A percentile compares a stretch with the other conserved stretches of the same genome.
phyloP scores from a whole-genome alignment of 805 yeast genomes.

The Ogataea nakhonphanomensis region DNA sequence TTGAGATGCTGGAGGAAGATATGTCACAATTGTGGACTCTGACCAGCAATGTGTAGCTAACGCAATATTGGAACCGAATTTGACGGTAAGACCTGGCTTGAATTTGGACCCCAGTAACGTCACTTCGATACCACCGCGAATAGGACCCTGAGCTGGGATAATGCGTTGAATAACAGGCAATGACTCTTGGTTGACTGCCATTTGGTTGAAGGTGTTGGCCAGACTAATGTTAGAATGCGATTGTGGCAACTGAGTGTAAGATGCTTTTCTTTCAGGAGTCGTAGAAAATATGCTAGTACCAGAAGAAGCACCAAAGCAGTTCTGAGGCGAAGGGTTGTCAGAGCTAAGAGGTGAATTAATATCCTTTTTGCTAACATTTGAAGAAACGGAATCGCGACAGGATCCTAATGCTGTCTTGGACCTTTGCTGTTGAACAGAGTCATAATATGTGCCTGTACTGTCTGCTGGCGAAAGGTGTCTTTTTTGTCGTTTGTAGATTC shows the following conservation, averaged over 20 bases:
- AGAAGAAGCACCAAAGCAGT: conserved; percentile 28
- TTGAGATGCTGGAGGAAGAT: conserved; percentile 83
- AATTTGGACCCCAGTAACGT: conserved; percentile 87
- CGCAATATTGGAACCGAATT: conserved; percentile 79
- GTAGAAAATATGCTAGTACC: conserved; percentile 31
- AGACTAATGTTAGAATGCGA: conserved; percentile 2
- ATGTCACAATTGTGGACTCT: conserved; percentile 87
- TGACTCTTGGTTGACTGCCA: conserved; percentile 4
- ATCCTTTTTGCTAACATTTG: conserved; percentile 25
- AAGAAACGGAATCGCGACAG: conserved; percentile 21
- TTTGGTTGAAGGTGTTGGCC: conserved; percentile 1
- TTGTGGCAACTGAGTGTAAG: conserved; percentile 6
- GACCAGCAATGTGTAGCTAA: conserved; percentile 95
- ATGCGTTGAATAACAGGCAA: conserved; percentile 74
- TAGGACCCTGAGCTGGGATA: conserved; percentile 94
- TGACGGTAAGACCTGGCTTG: conserved; percentile 75
- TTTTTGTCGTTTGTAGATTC: conserved; percentile 30
- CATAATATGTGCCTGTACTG: conserved; percentile 24
- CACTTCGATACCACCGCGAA: conserved; percentile 94
- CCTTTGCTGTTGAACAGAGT: conserved; percentile 27
- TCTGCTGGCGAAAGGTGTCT: conserved; percentile 32
- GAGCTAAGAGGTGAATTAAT: conserved; percentile 31
- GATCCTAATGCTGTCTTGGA: conserved; percentile 11
- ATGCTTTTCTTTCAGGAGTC: conserved; percentile 31
- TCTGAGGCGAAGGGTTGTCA: conserved; percentile 33